Percentiles rank a stretch among this genome's conserved stretches.
phyloP scores from a whole-genome alignment of 2,329 filamentous ascomycete genomes.

The Xylaria hypoxylon region DNA sequence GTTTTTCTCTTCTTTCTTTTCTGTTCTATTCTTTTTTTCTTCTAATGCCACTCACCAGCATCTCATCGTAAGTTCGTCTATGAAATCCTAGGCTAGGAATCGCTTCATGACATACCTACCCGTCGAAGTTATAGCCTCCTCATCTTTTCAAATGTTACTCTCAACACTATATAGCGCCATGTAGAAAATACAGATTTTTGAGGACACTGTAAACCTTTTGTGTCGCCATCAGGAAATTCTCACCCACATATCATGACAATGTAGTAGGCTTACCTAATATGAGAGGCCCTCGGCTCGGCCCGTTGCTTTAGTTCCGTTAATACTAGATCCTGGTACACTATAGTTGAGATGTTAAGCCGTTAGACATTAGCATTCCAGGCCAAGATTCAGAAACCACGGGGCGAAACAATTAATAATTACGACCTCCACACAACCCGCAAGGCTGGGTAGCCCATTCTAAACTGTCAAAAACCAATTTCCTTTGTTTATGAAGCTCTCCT shows the following conservation, averaged over 20 bases:
- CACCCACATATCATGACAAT: neutral
- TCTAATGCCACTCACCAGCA: too few species aligned
- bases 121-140: too few species aligned
- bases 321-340: neutral
- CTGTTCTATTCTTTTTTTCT: neutral
- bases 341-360: neutral
- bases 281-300: neutral
- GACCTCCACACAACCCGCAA: conserved; percentile 1
- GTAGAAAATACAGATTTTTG: too few species aligned
- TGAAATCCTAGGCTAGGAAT: too few species aligned
- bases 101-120: too few species aligned
- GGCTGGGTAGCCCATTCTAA: conserved; percentile 19
- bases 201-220: too few species aligned
- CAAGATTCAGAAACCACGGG: neutral
- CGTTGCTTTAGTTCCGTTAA: conserved; percentile 1
- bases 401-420: neutral
- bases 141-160: too few species aligned
- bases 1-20: too few species aligned
- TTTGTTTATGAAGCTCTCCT: conserved; percentile 22
- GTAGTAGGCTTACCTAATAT: neutral
- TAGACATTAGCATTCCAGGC: neutral
- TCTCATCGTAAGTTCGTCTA: too few species aligned
- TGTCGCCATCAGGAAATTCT: too few species aligned
- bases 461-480: conserved; percentile 5
- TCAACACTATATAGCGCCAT: too few species aligned